A percentile compares a stretch with the other conserved stretches of the same genome.
Conservation (phyloP, 306 rosid species). For the Malus sylvestris region DNA sequence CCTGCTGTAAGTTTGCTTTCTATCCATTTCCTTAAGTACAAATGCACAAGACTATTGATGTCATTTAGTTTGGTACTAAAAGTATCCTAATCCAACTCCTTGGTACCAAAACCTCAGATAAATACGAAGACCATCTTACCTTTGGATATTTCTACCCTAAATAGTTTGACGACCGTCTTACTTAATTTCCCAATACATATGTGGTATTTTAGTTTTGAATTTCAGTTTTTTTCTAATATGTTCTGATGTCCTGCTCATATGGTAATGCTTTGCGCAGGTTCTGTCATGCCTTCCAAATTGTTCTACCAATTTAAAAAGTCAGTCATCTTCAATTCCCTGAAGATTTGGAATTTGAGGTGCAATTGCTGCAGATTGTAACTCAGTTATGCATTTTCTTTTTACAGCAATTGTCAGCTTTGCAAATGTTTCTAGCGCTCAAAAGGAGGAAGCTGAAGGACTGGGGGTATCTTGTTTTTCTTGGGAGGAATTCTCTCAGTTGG, state of each 20-base stretch:
- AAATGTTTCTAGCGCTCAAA: conserved; percentile 51
- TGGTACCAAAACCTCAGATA: background rate
- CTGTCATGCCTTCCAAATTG: conserved; percentile 70
- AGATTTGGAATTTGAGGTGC: background rate
- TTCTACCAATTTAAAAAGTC: conserved; percentile 64
- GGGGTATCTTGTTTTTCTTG: conserved; percentile 78
- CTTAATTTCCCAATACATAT: background rate
- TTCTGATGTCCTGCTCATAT: background rate
- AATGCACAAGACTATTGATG: background rate
- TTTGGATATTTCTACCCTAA: background rate
- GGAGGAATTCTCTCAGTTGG: conserved; percentile 77
- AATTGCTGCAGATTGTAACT: conserved; percentile 7
- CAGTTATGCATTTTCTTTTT: conserved; percentile 14
- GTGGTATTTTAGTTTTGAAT: background rate
- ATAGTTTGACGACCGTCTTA: background rate
- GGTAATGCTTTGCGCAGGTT: conserved; percentile 49
- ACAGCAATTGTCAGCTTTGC: conserved; percentile 83
- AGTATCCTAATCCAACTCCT: no score
- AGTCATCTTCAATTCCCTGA: conserved; percentile 21
- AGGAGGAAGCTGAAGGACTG: conserved; percentile 70
- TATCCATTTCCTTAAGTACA: background rate
- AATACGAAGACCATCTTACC: background rate
- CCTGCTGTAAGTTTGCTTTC: conserved; percentile 61
- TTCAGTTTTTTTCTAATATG: background rate
- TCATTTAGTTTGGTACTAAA: background rate